Evolutionary conservation across 495 filamentous ascomycete genomes (phyloP), one percentile per base, ranked within the genome.

Genomic region (Trichoderma erinaceum): DNA sequence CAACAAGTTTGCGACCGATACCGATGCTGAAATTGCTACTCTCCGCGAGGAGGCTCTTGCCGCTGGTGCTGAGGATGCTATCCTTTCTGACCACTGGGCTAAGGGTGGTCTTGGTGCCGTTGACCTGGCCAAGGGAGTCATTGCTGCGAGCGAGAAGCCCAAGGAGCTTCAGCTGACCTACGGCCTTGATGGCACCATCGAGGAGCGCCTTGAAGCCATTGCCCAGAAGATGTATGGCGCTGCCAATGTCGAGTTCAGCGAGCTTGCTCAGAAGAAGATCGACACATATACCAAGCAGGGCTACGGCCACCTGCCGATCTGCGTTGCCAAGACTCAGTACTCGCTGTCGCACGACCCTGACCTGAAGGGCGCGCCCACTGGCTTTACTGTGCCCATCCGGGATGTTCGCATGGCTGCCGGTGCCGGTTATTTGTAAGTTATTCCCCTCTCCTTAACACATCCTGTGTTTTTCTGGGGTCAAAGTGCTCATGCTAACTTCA

Each of bases 251-350:
- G 92, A 97, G 79, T 96, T 99, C 80, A 93, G 89, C 77, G 92
- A 97, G 73, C 84, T 93, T 58, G 94, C 95, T 0, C 92, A 95
- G 81, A 91, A 92, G 81, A 97, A 99, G 85, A 89, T 97, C 70
- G 93, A 97, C 73, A 92, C 87, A 27, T 99, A 99, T 81, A 92
- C 88, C 18, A 87, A 89, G 75, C 95, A 98, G 78, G 95, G 93
- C 48, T 95, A 96, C 73, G 87, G 88, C 12, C 92, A 96, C 73
- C 83, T 98, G 69, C 95, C 95, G 3, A 97, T 97, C 76, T 98
- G 94, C 78, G 88, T 97, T 69, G 93, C 94, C 68, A 99, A 98
- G 87, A 97, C 95, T 50, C 95, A 99, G 78, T 99, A 99, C 79
- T 96, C 91, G 27, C 87, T 99, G 70, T 94, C 90, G 75, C 95